phyloP scores from a whole-genome alignment of 768 basidiomycete species.

The Steccherinum ochraceum region DNA sequence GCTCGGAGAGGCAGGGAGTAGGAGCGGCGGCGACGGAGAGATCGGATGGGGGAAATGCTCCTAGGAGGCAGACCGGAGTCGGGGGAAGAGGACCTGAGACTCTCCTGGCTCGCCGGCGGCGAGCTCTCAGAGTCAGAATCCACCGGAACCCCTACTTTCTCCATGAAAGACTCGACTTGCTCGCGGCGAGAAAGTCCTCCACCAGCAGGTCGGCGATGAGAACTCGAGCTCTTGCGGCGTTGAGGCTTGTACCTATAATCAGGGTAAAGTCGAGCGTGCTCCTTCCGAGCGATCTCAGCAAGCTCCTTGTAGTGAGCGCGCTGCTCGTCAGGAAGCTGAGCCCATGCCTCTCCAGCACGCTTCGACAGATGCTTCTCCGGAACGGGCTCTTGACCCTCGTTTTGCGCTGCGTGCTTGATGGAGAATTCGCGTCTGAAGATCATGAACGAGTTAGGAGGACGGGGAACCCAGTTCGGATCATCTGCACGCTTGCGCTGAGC shows the following conservation, averaged over 20 bases:
- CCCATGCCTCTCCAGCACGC: constrained; percentile 74
- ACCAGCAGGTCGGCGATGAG: constrained; percentile 9
- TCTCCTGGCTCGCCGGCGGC: constrained; percentile 7
- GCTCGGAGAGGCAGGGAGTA: constrained; percentile 2
- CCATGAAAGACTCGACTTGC: constrained; percentile 19
- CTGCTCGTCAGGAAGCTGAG: constrained; percentile 41
- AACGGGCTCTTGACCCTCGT: constrained; percentile 13
- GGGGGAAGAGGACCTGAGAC: constrained; percentile 8
- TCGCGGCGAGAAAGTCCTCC: constrained; percentile 17
- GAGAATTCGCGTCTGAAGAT: constrained; percentile 66
- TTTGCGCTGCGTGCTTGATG: constrained; percentile 36
- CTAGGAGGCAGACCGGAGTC: neutral
- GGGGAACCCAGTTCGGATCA: constrained; percentile 56
- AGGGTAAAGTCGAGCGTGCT: constrained; percentile 52
- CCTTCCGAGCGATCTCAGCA: constrained; percentile 50
- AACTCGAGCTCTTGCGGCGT: constrained; percentile 8
- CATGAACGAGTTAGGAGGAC: constrained; percentile 68
- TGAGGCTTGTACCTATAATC: constrained; percentile 57
- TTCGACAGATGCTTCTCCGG: constrained; percentile 61
- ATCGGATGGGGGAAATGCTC: neutral
- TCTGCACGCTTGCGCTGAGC: constrained; percentile 33
- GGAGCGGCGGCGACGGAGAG: constrained; percentile 10
- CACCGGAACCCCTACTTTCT: constrained; percentile 3
- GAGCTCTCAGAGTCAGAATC: constrained; percentile 6
- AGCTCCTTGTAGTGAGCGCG: constrained; percentile 42